Evolutionary conservation across 2,329 filamentous ascomycete species (phyloP).

Genomic region (Magnaporthiopsis incrustans): DNA sequence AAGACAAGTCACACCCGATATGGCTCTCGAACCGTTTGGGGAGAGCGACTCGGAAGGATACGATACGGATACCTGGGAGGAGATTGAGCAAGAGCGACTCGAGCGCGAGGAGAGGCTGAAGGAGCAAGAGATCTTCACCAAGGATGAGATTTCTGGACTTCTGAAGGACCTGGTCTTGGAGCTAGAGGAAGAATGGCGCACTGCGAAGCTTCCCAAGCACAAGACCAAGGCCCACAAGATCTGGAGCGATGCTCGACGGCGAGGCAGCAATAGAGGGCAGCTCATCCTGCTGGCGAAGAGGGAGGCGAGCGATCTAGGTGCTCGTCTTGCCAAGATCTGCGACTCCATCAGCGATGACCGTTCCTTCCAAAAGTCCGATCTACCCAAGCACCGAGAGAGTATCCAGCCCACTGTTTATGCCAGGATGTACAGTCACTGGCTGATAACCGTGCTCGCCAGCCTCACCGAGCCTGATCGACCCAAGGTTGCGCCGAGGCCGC

Average conservation of each 20-base stretch:
- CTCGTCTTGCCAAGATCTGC: constrained; percentile 48
- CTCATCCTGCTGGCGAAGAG: constrained; percentile 36
- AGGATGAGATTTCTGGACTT: constrained; percentile 32
- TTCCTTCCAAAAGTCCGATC: constrained; percentile 33
- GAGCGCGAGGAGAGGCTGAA: constrained; percentile 20
- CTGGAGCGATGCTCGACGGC: constrained; percentile 51
- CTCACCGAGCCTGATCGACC: constrained; percentile 3
- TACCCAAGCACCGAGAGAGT: constrained; percentile 46
- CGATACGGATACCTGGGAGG: constrained; percentile 30
- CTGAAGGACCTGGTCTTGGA: constrained; percentile 40
- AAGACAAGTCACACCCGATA: neutral
- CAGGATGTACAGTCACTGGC: constrained; percentile 45
- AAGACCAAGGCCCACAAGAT: constrained; percentile 48
- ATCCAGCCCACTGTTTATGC: constrained; percentile 61
- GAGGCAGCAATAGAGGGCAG: constrained; percentile 27
- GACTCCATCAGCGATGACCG: constrained; percentile 35
- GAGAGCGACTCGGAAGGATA: constrained; percentile 42
- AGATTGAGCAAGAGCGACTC: constrained; percentile 51
- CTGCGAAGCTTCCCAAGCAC: constrained; percentile 46
- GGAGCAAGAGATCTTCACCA: constrained; percentile 26
- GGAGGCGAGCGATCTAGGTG: constrained; percentile 32
- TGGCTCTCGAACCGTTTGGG: constrained; percentile 29
- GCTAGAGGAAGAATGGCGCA: constrained; percentile 48
- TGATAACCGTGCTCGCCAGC: constrained; percentile 32
- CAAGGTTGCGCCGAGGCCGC: neutral